Evolutionary conservation across 2,329 filamentous ascomycete species (phyloP).

Genomic region (Lithohypha guttulata): DNA sequence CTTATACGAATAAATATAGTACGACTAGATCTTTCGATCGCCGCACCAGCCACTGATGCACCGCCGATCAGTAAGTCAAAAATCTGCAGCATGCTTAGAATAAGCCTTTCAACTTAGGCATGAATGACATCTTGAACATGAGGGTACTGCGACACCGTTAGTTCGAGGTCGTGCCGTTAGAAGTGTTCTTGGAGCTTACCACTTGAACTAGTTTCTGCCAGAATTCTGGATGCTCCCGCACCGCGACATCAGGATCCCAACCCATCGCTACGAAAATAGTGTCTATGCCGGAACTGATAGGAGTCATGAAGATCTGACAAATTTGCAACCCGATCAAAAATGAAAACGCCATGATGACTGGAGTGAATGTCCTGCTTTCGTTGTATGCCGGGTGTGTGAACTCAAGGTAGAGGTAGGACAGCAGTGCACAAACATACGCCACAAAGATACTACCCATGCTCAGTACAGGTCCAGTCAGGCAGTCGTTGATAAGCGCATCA

Average conservation of each 20-base stretch:
- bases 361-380: constrained; percentile 53
- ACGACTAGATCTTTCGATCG: too few species aligned
- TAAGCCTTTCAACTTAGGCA: too few species aligned
- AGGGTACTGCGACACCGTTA: too few species aligned
- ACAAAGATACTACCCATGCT: constrained; percentile 75
- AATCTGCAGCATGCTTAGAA: too few species aligned
- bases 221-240: constrained; percentile 68
- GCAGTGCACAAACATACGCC: constrained; percentile 66
- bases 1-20: too few species aligned
- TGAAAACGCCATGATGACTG: constrained; percentile 69
- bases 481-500: constrained; percentile 82
- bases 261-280: constrained; percentile 77
- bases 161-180: too few species aligned
- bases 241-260: constrained; percentile 58
- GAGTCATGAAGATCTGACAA: constrained; percentile 79
- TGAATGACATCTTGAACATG: constrained; percentile 24
- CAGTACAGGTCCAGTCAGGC: constrained; percentile 61
- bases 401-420: constrained; percentile 77
- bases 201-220: constrained; percentile 72
- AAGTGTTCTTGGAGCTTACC: constrained; percentile 72
- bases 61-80: too few species aligned
- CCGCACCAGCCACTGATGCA: too few species aligned
- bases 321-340: constrained; percentile 89
- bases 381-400: constrained; percentile 78
- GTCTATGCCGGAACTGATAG: constrained; percentile 76